Conservation (phyloP, 495 filamentous ascomycete species). For the Cladorrhinum samala region DNA sequence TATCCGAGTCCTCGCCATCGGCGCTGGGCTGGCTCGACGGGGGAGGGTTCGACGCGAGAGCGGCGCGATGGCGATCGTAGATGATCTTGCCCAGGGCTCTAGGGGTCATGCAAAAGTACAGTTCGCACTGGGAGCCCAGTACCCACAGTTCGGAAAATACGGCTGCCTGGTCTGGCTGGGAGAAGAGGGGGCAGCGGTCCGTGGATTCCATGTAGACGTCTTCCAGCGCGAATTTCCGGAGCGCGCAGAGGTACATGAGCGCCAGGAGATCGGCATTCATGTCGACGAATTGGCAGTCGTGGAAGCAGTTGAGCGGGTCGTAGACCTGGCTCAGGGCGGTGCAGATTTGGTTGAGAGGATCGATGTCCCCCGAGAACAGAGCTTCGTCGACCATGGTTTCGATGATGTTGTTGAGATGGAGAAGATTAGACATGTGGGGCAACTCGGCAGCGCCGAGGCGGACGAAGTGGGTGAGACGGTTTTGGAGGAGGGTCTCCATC, state of each 20-base stretch:
- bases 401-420: background rate
- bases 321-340: constrained; percentile 11
- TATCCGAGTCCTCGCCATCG: background rate
- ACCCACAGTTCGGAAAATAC: constrained; percentile 28
- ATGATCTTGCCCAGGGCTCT: constrained; percentile 21
- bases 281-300: constrained; percentile 16
- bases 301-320: constrained; percentile 5
- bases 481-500: constrained; percentile 12
- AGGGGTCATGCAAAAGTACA: constrained; percentile 21
- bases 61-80: constrained; percentile 12
- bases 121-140: constrained; percentile 25
- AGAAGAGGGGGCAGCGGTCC: constrained; percentile 24
- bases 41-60: constrained; percentile 14
- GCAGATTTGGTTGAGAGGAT: constrained; percentile 8
- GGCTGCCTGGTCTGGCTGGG: constrained; percentile 24
- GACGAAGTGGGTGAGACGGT: constrained; percentile 7
- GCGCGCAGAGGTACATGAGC: constrained; percentile 20
- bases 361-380: constrained; percentile 12
- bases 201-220: constrained; percentile 25
- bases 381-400: constrained; percentile 6
- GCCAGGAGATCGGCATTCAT: constrained; percentile 18
- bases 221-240: constrained; percentile 19
- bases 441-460: constrained; percentile 8
- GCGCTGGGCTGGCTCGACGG: background rate
- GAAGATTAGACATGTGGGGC: constrained; percentile 3